Conservation (phyloP, 495 filamentous ascomycete species). For the Aspergillus olivimuriae region DNA sequence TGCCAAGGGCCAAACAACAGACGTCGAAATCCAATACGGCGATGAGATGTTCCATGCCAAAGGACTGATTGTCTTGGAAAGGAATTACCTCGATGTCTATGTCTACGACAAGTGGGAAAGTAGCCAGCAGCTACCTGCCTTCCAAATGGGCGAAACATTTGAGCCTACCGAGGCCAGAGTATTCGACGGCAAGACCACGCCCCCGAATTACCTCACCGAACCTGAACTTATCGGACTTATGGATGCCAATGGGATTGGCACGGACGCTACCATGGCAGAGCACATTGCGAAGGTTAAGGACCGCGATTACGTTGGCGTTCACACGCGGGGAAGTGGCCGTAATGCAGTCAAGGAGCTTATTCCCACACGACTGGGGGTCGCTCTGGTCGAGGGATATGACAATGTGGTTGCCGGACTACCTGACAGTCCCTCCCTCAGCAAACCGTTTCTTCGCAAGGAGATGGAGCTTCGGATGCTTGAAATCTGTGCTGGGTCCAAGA, state of each 20-base stretch:
- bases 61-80: constrained; percentile 78
- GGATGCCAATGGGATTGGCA: constrained; percentile 98
- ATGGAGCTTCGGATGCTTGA: constrained; percentile 94
- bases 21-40: constrained; percentile 80
- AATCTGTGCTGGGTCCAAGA: constrained; percentile 82
- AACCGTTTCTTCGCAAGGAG: constrained; percentile 96
- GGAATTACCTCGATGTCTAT: constrained; percentile 94
- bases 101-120: constrained; percentile 94
- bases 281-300: constrained; percentile 95
- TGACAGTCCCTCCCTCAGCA: constrained; percentile 77
- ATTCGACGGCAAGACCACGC: constrained; percentile 75
- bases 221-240: constrained; percentile 96
- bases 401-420: constrained; percentile 63
- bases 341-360: constrained; percentile 76
- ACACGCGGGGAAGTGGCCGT: constrained; percentile 47
- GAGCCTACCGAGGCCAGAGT: constrained; percentile 86
- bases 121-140: constrained; percentile 73
- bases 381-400: constrained; percentile 89
- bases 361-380: constrained; percentile 82
- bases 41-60: constrained; percentile 73
- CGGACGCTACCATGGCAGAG: constrained; percentile 97
- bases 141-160: constrained; percentile 70
- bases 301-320: constrained; percentile 69
- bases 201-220: constrained; percentile 86
- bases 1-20: constrained; percentile 75